Evolutionary conservation across 2,329 filamentous ascomycete genomes (phyloP).

Genomic region (Knufia fluminis): DNA sequence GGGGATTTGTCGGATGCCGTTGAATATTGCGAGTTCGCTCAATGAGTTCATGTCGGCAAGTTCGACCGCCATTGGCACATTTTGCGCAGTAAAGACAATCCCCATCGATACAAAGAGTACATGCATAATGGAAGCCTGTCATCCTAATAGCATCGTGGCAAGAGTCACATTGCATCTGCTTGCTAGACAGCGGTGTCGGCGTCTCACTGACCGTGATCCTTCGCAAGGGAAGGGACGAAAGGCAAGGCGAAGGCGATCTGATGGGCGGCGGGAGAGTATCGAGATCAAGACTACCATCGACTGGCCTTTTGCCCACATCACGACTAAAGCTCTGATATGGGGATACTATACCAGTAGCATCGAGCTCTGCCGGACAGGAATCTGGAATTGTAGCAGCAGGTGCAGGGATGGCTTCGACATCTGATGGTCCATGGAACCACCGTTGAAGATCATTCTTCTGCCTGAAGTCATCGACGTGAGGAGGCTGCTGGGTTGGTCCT

Average conservation of each 20-base stretch:
- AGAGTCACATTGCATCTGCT: constrained; percentile 21
- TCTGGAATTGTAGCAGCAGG: constrained; percentile 1
- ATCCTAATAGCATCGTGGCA: constrained; percentile 20
- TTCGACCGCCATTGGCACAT: constrained; percentile 19
- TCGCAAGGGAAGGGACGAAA: not conserved
- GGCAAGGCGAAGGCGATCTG: constrained; percentile 5
- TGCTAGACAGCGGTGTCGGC: not conserved
- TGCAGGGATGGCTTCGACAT: constrained; percentile 2
- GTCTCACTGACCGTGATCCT: constrained; percentile 6
- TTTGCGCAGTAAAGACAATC: constrained; percentile 20
- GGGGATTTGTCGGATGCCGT: constrained; percentile 6
- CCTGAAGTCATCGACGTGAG: constrained; percentile 18
- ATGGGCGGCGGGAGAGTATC: constrained; percentile 7
- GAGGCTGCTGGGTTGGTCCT: constrained; percentile 7
- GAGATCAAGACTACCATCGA: constrained; percentile 2
- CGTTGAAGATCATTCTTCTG: constrained; percentile 17
- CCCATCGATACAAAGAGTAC: constrained; percentile 19
- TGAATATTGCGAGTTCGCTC: constrained; percentile 18
- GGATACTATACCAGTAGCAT: not conserved
- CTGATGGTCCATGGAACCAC: constrained; percentile 7
- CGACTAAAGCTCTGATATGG: constrained; percentile 7
- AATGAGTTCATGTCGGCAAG: constrained; percentile 20
- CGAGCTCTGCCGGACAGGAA: constrained; percentile 12
- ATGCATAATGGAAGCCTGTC: constrained; percentile 21
- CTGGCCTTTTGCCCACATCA: not conserved